Evolutionary conservation across 257 asterid species (phyloP).

Genomic region (Solanum bulbocastanum): DNA sequence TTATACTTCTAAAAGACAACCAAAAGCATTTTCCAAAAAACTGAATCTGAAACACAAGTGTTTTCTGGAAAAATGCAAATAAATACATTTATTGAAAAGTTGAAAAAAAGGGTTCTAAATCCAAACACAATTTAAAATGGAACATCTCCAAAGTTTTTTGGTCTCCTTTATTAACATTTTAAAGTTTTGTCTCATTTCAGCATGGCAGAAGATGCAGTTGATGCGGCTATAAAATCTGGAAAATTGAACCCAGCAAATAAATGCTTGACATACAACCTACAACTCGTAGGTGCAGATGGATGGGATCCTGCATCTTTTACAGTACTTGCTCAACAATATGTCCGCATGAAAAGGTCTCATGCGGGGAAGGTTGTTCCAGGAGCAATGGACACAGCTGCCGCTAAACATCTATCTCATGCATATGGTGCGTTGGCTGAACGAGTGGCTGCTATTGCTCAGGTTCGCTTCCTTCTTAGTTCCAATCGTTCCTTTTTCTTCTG

Average conservation of each 20-base stretch:
- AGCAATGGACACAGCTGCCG: slow-evolving; percentile 86
- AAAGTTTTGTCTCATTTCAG: slow-evolving; percentile 33
- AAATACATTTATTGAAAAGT: background rate
- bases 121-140: background rate
- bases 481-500: background rate
- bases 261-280: slow-evolving; percentile 62
- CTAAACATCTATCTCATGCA: slow-evolving; percentile 92
- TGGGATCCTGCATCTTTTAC: slow-evolving; percentile 97
- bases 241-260: slow-evolving; percentile 58
- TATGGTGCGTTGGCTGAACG: slow-evolving; percentile 76
- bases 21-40: background rate
- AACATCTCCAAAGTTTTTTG: background rate
- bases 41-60: background rate
- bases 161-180: background rate
- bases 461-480: slow-evolving; percentile 11
- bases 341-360: slow-evolving; percentile 67
- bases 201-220: slow-evolving; percentile 99
- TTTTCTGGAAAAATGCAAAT: background rate
- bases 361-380: slow-evolving; percentile 91
- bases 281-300: slow-evolving; percentile 85
- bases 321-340: slow-evolving; percentile 72
- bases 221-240: slow-evolving; percentile 77
- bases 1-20: background rate
- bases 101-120: background rate
- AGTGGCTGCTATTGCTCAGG: slow-evolving; percentile 98